Conservation (phyloP, 306 rosid species). For the Hylodesmum podocarpum region DNA sequence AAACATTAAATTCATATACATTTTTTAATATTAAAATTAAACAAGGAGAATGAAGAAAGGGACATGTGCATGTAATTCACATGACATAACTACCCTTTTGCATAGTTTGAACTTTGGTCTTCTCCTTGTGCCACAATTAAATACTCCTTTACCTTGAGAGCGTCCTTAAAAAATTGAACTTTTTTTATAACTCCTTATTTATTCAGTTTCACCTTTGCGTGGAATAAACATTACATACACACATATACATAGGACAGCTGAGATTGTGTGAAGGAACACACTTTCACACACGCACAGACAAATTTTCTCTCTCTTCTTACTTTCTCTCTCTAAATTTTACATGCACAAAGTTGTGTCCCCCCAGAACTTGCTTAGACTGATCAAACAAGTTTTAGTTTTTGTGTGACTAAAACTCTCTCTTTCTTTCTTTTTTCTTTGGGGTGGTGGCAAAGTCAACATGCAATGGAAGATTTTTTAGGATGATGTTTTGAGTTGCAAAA, state of each 20-base stretch:
- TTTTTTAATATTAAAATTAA: no score
- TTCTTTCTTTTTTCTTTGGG: neutral
- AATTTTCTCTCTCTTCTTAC: neutral
- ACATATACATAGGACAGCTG: neutral
- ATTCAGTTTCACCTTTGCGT: conserved; percentile 13
- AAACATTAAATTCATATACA: no score
- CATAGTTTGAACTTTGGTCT: neutral
- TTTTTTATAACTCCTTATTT: neutral
- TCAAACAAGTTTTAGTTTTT: conserved; percentile 28
- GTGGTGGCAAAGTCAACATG: conserved; percentile 53
- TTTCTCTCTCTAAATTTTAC: conserved; percentile 32
- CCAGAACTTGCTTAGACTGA: neutral
- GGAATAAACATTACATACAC: neutral
- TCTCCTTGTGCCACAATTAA: neutral
- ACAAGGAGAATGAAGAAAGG: neutral
- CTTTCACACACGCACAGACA: neutral
- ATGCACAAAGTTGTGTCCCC: conserved; percentile 10
- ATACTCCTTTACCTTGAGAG: neutral
- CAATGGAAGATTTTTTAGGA: conserved; percentile 42
- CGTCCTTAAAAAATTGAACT: neutral
- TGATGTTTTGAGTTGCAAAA: neutral
- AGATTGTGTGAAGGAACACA: neutral
- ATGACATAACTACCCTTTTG: conserved; percentile 21
- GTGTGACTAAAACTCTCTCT: neutral
- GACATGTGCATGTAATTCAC: neutral